Evolutionary conservation across 345 rosid species (phyloP).

Genomic region (Streptanthus diversifolius): DNA sequence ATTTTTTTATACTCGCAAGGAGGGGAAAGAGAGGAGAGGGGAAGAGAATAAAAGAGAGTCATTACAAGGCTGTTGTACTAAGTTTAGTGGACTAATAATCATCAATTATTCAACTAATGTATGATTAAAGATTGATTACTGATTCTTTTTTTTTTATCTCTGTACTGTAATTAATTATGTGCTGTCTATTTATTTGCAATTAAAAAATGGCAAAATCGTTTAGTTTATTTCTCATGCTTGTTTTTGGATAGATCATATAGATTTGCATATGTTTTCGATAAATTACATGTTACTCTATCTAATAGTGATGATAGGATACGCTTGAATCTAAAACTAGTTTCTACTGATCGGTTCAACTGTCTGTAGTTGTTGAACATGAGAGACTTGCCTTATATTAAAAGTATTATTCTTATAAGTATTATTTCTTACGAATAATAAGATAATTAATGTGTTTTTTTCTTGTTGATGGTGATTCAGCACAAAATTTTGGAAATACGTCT

Average conservation of each 20-base stretch:
- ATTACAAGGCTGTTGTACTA: not conserved
- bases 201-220: not conserved
- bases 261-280: not conserved
- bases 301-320: not conserved
- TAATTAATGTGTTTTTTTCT: too few species aligned
- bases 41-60: not conserved
- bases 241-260: too few species aligned
- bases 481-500: too few species aligned
- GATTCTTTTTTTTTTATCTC: not conserved
- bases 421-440: too few species aligned
- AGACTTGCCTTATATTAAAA: too few species aligned
- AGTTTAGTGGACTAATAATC: not conserved
- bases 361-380: too few species aligned
- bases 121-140: constrained; percentile 13
- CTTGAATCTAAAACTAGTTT: too few species aligned
- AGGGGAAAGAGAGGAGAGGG: not conserved
- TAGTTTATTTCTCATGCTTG: not conserved
- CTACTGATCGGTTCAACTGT: too few species aligned
- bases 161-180: not conserved
- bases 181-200: not conserved
- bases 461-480: too few species aligned
- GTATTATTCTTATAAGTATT: too few species aligned
- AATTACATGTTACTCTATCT: not conserved
- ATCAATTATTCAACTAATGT: constrained; percentile 13
- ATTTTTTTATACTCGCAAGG: not conserved